Conservation (phyloP, 768 basidiomycete species). For the Boletus eberwhitei region DNA sequence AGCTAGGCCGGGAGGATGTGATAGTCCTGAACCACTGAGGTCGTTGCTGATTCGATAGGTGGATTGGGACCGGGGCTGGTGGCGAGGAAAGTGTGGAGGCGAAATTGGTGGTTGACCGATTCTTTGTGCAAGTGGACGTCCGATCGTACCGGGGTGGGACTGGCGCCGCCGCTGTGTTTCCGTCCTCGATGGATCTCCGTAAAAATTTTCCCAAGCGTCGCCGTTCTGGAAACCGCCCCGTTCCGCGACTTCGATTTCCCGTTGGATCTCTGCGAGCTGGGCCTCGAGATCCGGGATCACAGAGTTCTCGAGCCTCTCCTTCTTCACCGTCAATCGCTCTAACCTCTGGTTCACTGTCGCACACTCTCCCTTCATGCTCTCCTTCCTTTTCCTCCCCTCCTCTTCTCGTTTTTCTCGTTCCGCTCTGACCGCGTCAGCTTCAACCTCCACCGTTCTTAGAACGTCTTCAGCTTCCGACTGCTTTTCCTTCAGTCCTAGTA, state of each 20-base stretch:
- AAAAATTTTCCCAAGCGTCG: constrained; percentile 14
- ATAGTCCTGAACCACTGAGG: constrained; percentile 4
- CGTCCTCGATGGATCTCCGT: constrained; percentile 13
- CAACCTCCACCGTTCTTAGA: constrained; percentile 38
- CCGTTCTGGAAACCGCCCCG: constrained; percentile 25
- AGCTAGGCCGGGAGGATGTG: constrained; percentile 16
- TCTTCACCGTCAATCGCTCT: constrained; percentile 63
- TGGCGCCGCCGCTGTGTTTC: constrained; percentile 24
- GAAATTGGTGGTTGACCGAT: constrained; percentile 20
- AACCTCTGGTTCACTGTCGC: constrained; percentile 53
- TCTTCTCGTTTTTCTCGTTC: constrained; percentile 49
- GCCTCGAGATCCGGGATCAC: constrained; percentile 66
- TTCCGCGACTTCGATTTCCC: constrained; percentile 49
- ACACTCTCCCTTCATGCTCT: constrained; percentile 57
- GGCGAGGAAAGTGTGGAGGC: constrained; percentile 25
- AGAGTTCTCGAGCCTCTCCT: constrained; percentile 60
- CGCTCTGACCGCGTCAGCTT: constrained; percentile 43
- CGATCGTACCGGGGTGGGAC: constrained; percentile 30
- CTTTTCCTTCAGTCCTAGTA: constrained; percentile 39
- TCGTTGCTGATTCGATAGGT: constrained; percentile 21
- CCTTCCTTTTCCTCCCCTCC: constrained; percentile 50
- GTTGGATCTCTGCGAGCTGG: constrained; percentile 55
- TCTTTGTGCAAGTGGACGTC: constrained; percentile 19
- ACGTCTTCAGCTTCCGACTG: constrained; percentile 41
- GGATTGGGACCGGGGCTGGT: constrained; percentile 28